phyloP scores from a whole-genome alignment of 2,329 filamentous ascomycete genomes.

The Fusarium sp. region DNA sequence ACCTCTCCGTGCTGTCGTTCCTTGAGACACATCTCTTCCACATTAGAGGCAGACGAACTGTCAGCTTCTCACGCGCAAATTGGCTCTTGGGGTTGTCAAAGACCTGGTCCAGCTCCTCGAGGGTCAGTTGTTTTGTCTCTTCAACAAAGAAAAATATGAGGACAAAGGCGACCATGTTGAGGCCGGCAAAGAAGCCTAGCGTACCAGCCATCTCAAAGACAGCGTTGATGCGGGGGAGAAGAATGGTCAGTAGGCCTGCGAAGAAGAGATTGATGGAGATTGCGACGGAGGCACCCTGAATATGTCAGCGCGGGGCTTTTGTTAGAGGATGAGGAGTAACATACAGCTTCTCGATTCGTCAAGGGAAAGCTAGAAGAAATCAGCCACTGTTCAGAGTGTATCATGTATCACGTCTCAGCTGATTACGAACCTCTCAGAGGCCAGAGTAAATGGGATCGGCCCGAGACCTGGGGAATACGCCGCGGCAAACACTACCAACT shows the following conservation, averaged over 20 bases:
- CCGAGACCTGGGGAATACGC: conserved; percentile 56
- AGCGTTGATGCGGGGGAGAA: conserved; percentile 51
- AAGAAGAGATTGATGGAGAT: conserved; percentile 61
- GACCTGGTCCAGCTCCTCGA: conserved; percentile 53
- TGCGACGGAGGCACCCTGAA: conserved; percentile 58
- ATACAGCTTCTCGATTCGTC: conserved; percentile 58
- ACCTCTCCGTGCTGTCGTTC: neutral
- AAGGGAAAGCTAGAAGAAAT: conserved; percentile 55
- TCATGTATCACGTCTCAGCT: conserved; percentile 48
- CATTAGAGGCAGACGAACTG: conserved; percentile 52
- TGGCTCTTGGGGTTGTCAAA: conserved; percentile 47
- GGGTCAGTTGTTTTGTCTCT: conserved; percentile 60
- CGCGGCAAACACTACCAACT: conserved; percentile 51
- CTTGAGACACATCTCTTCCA: conserved; percentile 18
- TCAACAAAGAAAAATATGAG: conserved; percentile 60
- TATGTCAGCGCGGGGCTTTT: conserved; percentile 22
- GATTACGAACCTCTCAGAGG: conserved; percentile 58
- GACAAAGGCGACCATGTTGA: conserved; percentile 57
- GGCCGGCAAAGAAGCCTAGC: conserved; percentile 56
- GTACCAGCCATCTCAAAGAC: conserved; percentile 49
- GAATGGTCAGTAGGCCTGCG: conserved; percentile 58
- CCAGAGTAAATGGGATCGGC: conserved; percentile 62
- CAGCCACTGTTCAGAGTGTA: neutral
- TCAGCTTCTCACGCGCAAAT: conserved; percentile 53
- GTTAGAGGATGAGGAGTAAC: neutral